phyloP scores from a whole-genome alignment of 352 stramenopile genomes.

The Phytophthora lateralis region DNA sequence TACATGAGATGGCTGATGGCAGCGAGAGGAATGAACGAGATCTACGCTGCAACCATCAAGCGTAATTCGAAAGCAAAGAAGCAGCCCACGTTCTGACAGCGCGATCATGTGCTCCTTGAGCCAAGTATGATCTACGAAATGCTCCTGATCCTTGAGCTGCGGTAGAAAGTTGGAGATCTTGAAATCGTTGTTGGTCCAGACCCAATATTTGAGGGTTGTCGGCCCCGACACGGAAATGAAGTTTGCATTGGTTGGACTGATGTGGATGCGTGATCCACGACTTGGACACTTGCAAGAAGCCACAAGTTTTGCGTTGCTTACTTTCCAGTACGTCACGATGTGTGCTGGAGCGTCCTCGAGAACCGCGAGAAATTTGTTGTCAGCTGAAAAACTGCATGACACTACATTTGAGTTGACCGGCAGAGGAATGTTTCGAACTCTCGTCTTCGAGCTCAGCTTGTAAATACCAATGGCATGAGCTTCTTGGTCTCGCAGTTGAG shows the following conservation, averaged over 20 bases:
- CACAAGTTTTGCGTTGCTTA: constrained; percentile 76
- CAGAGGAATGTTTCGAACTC: constrained; percentile 51
- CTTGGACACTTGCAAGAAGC: constrained; percentile 72
- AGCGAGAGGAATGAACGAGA: constrained; percentile 67
- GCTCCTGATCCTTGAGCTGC: constrained; percentile 75
- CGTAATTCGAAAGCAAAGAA: constrained; percentile 67
- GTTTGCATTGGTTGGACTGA: constrained; percentile 69
- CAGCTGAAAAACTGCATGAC: constrained; percentile 68
- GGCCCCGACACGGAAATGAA: constrained; percentile 81
- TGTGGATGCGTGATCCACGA: constrained; percentile 66
- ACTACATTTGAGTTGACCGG: constrained; percentile 64
- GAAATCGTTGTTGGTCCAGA: constrained; percentile 80
- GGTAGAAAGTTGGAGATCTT: constrained; percentile 81
- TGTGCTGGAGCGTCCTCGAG: constrained; percentile 75
- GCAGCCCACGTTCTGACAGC: constrained; percentile 66
- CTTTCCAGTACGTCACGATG: constrained; percentile 83
- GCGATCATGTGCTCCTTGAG: constrained; percentile 73
- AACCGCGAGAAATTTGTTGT: constrained; percentile 81
- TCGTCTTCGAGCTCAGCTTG: constrained; percentile 47
- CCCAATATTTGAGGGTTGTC: constrained; percentile 80
- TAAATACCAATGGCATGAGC: constrained; percentile 71
- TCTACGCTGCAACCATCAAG: constrained; percentile 60
- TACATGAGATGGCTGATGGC: constrained; percentile 70
- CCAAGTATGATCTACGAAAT: constrained; percentile 86
- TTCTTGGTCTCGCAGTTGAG: constrained; percentile 41